These are phyloP conservation scores for Coemansia umbellata DNA, from an alignment of 192 early-diverging fungal species.

Conservation along the genomic window DNA sequence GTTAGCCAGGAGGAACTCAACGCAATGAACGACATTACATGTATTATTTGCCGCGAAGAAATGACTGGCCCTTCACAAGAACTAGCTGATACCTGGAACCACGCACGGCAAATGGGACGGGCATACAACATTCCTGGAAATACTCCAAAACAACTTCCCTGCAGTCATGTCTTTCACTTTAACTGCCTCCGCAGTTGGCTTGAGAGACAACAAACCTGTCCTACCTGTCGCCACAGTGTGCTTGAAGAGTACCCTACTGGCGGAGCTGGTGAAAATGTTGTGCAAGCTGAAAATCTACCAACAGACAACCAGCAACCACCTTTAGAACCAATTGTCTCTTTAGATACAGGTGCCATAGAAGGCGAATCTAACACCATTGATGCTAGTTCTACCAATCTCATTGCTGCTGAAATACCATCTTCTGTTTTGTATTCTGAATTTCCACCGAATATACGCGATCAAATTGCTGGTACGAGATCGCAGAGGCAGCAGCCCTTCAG, in stretches of 20 bases:
- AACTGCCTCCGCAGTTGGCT: slow-evolving; percentile 95
- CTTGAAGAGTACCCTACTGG: slow-evolving; percentile 5
- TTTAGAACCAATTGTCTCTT: neutral
- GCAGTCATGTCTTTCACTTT: slow-evolving; percentile 98
- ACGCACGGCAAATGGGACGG: slow-evolving; percentile 13
- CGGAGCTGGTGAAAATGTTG: no score
- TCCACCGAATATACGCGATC: no score
- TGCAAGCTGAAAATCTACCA: neutral
- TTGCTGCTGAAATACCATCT: no score
- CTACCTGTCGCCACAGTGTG: slow-evolving; percentile 68
- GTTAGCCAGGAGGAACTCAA: slow-evolving; percentile 80
- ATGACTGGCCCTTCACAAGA: slow-evolving; percentile 59
- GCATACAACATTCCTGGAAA: slow-evolving; percentile 46
- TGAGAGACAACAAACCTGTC: slow-evolving; percentile 95
- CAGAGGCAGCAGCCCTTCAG: no score
- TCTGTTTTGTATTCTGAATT: no score
- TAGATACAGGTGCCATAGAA: neutral
- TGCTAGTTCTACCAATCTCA: no score
- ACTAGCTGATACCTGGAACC: slow-evolving; percentile 27
- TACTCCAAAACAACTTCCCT: slow-evolving; percentile 90
- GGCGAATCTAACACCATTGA: no score
- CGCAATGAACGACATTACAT: slow-evolving; percentile 69
- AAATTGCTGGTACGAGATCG: no score
- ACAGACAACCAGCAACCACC: slow-evolving; percentile 1
- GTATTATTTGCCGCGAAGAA: slow-evolving; percentile 98